Conservation (phyloP, 371 early-diverging fungal genomes). For the Sporodiniella umbellata region DNA sequence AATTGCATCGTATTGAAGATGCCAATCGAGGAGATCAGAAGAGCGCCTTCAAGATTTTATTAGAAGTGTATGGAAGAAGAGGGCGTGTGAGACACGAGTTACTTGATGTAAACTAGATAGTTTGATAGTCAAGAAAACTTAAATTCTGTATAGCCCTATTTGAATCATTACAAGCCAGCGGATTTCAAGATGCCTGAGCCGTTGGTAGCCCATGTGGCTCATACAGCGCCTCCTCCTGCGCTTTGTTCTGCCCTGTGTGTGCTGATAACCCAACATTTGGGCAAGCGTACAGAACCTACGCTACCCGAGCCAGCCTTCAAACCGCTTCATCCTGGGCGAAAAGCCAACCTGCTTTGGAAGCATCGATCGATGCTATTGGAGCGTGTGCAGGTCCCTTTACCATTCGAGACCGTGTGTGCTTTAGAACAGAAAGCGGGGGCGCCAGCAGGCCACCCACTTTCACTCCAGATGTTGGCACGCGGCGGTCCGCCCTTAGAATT, state of each 20-base stretch:
- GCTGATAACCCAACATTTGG: slow-evolving; percentile 15
- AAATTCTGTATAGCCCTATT: slow-evolving; percentile 22
- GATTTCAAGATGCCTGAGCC: slow-evolving; percentile 22
- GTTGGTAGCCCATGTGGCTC: slow-evolving; percentile 34
- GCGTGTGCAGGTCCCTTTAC: slow-evolving; percentile 26
- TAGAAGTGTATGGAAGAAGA: slow-evolving; percentile 37
- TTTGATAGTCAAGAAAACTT: no score
- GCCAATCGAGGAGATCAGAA: slow-evolving; percentile 34
- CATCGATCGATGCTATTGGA: slow-evolving; percentile 31
- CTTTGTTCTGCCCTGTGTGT: slow-evolving; percentile 26
- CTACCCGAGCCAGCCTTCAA: slow-evolving; percentile 37
- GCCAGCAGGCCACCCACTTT: slow-evolving; percentile 5
- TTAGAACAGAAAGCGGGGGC: slow-evolving; percentile 36
- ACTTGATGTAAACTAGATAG: slow-evolving; percentile 34
- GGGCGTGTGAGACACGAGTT: slow-evolving; percentile 35
- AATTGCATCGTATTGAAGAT: slow-evolving; percentile 28
- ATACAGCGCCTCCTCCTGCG: slow-evolving; percentile 43
- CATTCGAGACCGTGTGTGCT: slow-evolving; percentile 37
- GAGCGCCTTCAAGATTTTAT: slow-evolving; percentile 28
- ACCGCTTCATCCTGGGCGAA: slow-evolving; percentile 40
- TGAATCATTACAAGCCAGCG: slow-evolving; percentile 17
- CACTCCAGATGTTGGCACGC: not conserved
- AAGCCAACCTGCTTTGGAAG: slow-evolving; percentile 43
- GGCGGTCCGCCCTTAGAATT: slow-evolving; percentile 34
- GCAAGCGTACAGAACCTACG: slow-evolving; percentile 26